These are phyloP conservation scores for Plasmodium cynomolgi DNA, from an alignment of 169 alveolate genomes.

Conservation along the genomic window DNA sequence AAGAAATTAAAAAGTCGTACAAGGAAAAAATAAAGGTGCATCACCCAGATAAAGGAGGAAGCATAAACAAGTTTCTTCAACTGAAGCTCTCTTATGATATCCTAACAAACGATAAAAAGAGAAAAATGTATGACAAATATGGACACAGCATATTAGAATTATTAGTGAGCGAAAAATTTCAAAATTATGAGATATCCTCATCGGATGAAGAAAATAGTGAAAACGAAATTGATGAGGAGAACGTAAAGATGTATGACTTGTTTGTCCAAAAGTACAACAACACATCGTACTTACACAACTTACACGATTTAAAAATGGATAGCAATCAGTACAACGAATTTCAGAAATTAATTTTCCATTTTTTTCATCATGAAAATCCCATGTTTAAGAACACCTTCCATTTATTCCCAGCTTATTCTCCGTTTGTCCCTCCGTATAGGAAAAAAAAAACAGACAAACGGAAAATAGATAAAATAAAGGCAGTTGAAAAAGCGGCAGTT, in stretches of 20 bases:
- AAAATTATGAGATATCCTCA: conserved; percentile 47
- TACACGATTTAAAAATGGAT: conserved; percentile 27
- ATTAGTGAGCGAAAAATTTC: conserved; percentile 56
- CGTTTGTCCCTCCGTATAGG: conserved; percentile 4
- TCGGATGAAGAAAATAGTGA: conserved; percentile 60
- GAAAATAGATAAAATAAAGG: background rate
- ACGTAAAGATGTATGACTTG: conserved; percentile 31
- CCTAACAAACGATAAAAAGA: conserved; percentile 46
- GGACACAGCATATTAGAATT: conserved; percentile 67
- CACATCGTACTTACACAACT: conserved; percentile 57
- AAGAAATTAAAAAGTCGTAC: conserved; percentile 63
- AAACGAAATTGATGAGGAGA: conserved; percentile 31
- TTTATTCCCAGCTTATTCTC: conserved; percentile 53
- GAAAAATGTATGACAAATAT: conserved; percentile 73
- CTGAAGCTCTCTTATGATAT: conserved; percentile 66
- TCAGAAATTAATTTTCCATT: conserved; percentile 60
- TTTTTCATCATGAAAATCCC: conserved; percentile 19
- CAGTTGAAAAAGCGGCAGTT: background rate
- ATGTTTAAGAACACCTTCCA: conserved; percentile 48
- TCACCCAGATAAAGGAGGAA: conserved; percentile 75
- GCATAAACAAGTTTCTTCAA: conserved; percentile 42
- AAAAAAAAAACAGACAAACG: background rate
- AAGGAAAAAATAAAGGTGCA: conserved; percentile 64
- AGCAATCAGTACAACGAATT: conserved; percentile 51
- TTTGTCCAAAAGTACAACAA: conserved; percentile 61